phyloP scores from a whole-genome alignment of 345 rosid genomes.

The Eucalyptus dawsonii region DNA sequence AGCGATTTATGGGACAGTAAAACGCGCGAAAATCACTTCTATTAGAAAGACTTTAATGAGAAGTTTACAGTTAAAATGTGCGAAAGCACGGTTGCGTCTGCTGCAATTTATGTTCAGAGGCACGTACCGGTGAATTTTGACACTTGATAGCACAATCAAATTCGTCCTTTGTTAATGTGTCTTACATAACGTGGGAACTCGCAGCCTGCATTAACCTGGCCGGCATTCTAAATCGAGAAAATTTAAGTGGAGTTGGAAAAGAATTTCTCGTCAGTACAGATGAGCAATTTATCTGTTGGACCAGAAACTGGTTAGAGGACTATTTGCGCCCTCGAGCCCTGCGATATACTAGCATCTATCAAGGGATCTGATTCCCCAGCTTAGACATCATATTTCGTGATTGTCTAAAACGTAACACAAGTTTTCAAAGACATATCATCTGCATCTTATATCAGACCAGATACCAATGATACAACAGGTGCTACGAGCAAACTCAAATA shows the following conservation, averaged over 20 bases:
- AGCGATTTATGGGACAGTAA: neutral
- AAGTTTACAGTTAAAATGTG: neutral
- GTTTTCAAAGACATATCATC: neutral
- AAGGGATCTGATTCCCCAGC: neutral
- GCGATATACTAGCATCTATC: neutral
- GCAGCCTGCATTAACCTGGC: neutral
- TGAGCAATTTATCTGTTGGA: neutral
- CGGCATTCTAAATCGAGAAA: neutral
- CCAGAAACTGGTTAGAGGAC: neutral
- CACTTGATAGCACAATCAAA: neutral
- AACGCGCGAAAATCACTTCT: neutral
- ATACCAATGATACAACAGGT: neutral
- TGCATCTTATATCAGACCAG: neutral
- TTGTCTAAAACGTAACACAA: neutral
- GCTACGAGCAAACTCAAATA: neutral
- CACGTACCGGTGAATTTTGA: neutral
- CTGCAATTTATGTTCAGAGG: neutral
- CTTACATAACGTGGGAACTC: neutral
- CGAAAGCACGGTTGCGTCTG: neutral
- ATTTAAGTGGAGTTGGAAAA: neutral
- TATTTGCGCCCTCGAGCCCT: neutral
- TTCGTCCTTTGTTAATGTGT: neutral
- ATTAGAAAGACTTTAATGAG: neutral
- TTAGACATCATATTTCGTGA: neutral
- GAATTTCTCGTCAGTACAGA: neutral